These are phyloP conservation scores for Lophiostoma macrostomum DNA, from an alignment of 495 filamentous ascomycete species.

Conservation along the genomic window DNA sequence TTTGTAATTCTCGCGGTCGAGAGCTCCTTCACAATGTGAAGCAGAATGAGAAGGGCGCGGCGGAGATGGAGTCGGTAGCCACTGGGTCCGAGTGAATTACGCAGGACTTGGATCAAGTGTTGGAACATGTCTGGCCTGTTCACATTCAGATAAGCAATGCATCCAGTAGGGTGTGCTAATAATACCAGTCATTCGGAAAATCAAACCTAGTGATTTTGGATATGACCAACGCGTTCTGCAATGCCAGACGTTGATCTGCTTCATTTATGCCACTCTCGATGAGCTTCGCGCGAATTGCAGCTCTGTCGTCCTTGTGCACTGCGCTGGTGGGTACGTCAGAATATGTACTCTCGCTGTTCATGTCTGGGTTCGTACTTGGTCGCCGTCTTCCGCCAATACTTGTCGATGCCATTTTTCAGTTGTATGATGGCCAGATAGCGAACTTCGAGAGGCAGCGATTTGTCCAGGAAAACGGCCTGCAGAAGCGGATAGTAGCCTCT, in stretches of 20 bases:
- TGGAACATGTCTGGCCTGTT: slow-evolving; percentile 25
- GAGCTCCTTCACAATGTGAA: slow-evolving; percentile 87
- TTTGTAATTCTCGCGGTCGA: slow-evolving; percentile 70
- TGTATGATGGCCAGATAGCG: slow-evolving; percentile 90
- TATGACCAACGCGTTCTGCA: slow-evolving; percentile 82
- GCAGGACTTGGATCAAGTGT: slow-evolving; percentile 48
- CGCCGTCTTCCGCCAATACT: slow-evolving; percentile 80
- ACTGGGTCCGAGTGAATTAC: slow-evolving; percentile 47
- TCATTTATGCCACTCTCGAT: slow-evolving; percentile 72
- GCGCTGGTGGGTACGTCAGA: slow-evolving; percentile 48
- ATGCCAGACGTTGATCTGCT: slow-evolving; percentile 64
- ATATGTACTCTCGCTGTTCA: too few species aligned
- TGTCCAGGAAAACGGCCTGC: slow-evolving; percentile 73
- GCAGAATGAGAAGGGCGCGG: slow-evolving; percentile 69
- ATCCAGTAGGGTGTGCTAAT: not conserved
- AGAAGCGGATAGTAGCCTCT: slow-evolving; percentile 72
- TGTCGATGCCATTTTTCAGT: slow-evolving; percentile 92
- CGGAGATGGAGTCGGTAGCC: slow-evolving; percentile 57
- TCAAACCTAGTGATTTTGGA: slow-evolving; percentile 87
- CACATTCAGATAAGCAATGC: slow-evolving; percentile 26
- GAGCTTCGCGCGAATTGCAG: slow-evolving; percentile 66
- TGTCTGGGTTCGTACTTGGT: slow-evolving; percentile 53
- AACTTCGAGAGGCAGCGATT: slow-evolving; percentile 65
- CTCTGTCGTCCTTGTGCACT: slow-evolving; percentile 71
- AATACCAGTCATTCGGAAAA: slow-evolving; percentile 73